Percentiles rank a stretch among this genome's conserved stretches.
These are phyloP conservation scores for Speleostelium caveatum DNA, from an alignment of 78 protist genomes.

Conservation along the genomic window DNA sequence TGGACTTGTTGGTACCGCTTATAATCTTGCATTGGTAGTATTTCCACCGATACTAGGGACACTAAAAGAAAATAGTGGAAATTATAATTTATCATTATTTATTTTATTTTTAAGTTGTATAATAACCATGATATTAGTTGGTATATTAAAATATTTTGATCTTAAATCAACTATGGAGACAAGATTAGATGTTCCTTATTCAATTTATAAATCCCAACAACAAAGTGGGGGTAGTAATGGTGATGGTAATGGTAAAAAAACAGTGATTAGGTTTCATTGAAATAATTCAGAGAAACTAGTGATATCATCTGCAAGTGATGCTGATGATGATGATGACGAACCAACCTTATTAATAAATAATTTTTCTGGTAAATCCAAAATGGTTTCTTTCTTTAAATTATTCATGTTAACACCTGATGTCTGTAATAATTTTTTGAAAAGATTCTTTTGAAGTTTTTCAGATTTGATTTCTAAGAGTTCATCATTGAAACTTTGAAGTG, in stretches of 20 bases:
- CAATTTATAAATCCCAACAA: background rate
- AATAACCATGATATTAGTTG: background rate
- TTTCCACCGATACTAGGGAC: constrained; percentile 47
- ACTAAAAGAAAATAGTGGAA: constrained; percentile 16
- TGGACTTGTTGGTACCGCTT: constrained; percentile 62
- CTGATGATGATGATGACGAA: background rate
- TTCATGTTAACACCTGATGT: constrained; percentile 8
- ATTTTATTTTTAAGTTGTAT: constrained; percentile 2
- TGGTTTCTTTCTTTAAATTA: constrained; percentile 37
- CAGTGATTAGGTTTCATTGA: constrained; percentile 6
- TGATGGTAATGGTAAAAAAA: too few relatives aligned
- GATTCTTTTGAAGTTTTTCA: constrained; percentile 33
- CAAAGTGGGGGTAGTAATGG: background rate
- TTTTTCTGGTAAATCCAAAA: constrained; percentile 55
- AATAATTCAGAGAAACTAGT: constrained; percentile 5
- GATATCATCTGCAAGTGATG: background rate
- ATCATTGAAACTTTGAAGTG: background rate
- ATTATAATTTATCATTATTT: constrained; percentile 21
- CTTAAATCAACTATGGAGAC: background rate
- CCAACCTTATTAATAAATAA: constrained; percentile 20
- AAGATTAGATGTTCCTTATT: constrained; percentile 36
- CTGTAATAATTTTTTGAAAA: constrained; percentile 34
- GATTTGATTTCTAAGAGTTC: background rate
- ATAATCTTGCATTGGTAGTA: constrained; percentile 42
- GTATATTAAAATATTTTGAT: constrained; percentile 51